These are phyloP conservation scores for Beauveria bassiana DNA, from an alignment of 2,329 filamentous ascomycete genomes.

Conservation along the genomic window DNA sequence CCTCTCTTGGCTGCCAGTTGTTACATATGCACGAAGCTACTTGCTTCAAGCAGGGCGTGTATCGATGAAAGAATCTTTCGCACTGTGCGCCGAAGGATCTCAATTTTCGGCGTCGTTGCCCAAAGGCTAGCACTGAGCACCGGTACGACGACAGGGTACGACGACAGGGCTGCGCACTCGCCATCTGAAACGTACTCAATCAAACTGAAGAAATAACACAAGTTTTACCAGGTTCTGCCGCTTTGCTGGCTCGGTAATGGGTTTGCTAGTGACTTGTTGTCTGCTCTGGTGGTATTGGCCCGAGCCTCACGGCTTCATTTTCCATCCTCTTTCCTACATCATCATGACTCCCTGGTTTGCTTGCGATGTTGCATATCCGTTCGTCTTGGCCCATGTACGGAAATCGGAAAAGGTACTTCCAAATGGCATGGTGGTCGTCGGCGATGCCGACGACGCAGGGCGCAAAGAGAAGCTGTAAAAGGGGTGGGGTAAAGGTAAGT, in stretches of 20 bases:
- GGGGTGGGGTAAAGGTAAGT: neutral
- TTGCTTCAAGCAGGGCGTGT: neutral
- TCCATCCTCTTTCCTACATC: constrained; percentile 34
- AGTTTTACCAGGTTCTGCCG: constrained; percentile 32
- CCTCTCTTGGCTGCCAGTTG: neutral
- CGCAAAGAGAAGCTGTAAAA: neutral
- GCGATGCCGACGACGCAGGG: neutral
- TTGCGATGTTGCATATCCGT: constrained; percentile 38
- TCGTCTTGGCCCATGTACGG: constrained; percentile 32
- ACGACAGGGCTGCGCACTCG: neutral
- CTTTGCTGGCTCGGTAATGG: constrained; percentile 33
- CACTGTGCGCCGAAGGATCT: neutral
- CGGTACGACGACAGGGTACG: neutral
- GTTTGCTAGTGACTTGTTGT: constrained; percentile 30
- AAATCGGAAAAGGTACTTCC: constrained; percentile 29
- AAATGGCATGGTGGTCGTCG: constrained; percentile 29
- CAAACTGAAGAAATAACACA: no score
- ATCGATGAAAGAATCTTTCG: neutral
- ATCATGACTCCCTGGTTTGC: constrained; percentile 31
- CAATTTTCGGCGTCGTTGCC: no score
- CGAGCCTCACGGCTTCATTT: constrained; percentile 40
- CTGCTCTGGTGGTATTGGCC: constrained; percentile 44
- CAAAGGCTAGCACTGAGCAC: neutral
- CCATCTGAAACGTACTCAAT: neutral
- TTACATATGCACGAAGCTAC: neutral